A percentile compares a stretch with the other conserved stretches of the same genome.
These are phyloP conservation scores for Parietaria judaica DNA, from an alignment of 306 rosid genomes.

Conservation along the genomic window DNA sequence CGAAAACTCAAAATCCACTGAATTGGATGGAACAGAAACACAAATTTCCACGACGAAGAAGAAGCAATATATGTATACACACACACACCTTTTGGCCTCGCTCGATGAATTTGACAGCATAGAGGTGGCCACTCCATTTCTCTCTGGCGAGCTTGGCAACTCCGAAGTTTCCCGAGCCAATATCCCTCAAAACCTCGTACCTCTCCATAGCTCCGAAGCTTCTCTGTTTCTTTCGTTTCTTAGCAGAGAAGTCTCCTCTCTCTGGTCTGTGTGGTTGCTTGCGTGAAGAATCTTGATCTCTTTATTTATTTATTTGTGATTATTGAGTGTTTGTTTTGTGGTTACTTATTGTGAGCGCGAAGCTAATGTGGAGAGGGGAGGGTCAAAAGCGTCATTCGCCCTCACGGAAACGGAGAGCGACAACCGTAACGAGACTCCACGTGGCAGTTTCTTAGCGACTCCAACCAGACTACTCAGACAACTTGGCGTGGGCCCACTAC, in stretches of 20 bases:
- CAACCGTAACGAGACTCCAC: constrained; percentile 14
- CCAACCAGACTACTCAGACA: background rate
- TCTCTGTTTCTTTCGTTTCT: constrained; percentile 6
- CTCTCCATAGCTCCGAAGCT: constrained; percentile 47
- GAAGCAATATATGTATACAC: background rate
- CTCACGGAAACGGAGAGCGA: constrained; percentile 4
- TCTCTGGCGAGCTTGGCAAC: constrained; percentile 84
- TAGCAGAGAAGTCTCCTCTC: background rate
- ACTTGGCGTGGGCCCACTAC: background rate
- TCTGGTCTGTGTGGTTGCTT: constrained; percentile 21
- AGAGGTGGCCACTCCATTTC: constrained; percentile 61
- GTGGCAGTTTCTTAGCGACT: constrained; percentile 23
- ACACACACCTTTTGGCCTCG: constrained; percentile 68
- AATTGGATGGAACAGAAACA: too few relatives aligned
- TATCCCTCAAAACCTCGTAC: constrained; percentile 68
- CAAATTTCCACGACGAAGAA: background rate
- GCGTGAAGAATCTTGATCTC: constrained; percentile 24
- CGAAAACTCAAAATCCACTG: too few relatives aligned
- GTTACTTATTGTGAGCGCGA: background rate
- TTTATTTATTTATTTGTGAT: too few relatives aligned
- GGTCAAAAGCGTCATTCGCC: background rate
- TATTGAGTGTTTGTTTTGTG: too few relatives aligned
- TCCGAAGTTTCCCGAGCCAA: constrained; percentile 97
- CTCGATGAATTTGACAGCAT: constrained; percentile 89
- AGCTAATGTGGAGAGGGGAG: constrained; percentile 12